A percentile compares a stretch with the other conserved stretches of the same genome.
Evolutionary conservation across 148 eudicot species (phyloP).

Genomic region (Agrostemma githago): DNA sequence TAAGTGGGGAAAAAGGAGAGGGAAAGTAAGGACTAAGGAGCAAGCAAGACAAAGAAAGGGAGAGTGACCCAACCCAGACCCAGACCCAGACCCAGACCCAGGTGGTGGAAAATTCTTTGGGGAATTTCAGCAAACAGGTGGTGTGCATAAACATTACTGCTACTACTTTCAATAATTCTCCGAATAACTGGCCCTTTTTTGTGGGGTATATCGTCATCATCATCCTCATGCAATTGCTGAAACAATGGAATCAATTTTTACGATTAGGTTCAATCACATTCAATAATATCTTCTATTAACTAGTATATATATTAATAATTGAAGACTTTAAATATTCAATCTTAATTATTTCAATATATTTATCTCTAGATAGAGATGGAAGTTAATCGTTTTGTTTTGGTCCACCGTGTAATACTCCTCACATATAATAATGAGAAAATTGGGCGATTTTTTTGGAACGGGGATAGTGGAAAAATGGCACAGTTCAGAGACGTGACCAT

Average conservation of each 20-base stretch:
- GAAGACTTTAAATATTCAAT: too few relatives aligned
- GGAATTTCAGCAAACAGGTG: conserved; percentile 48
- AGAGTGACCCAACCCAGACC: conserved; percentile 34
- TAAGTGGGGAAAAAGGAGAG: conserved; percentile 26
- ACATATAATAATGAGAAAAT: too few relatives aligned
- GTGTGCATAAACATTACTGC: conserved; percentile 34
- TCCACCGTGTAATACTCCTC: too few relatives aligned
- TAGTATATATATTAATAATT: not conserved
- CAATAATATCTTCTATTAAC: not conserved
- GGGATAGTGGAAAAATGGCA: too few relatives aligned
- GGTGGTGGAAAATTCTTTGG: conserved; percentile 29
- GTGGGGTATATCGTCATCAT: conserved; percentile 35
- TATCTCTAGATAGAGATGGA: too few relatives aligned
- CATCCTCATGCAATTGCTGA: conserved; percentile 16
- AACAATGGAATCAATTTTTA: conserved; percentile 9
- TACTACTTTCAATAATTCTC: conserved; percentile 27
- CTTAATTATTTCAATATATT: too few relatives aligned
- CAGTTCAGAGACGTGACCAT: too few relatives aligned
- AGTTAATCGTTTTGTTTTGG: too few relatives aligned
- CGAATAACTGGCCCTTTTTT: conserved; percentile 30
- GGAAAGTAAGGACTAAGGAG: conserved; percentile 8
- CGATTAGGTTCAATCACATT: conserved; percentile 2
- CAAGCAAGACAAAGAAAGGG: conserved; percentile 29
- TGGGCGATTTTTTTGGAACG: too few relatives aligned
- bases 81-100: not conserved